A percentile compares a stretch with the other conserved stretches of the same genome.
phyloP scores from a whole-genome alignment of 805 yeast species.

The Sporopachydermia quercuum region DNA sequence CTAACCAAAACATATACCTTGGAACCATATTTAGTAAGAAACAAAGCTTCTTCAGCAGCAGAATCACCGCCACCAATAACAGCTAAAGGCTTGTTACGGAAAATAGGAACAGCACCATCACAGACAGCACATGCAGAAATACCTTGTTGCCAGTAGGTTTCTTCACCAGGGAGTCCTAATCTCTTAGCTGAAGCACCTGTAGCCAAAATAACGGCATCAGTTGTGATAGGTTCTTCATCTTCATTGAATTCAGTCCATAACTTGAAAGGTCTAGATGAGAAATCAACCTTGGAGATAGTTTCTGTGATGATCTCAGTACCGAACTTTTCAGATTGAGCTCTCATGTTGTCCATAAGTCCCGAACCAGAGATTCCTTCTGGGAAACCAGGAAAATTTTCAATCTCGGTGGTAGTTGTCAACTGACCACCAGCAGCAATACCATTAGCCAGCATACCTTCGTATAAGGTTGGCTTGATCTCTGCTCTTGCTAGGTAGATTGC shows the following conservation, averaged over 20 bases:
- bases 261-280: constrained; percentile 81
- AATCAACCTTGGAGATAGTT: constrained; percentile 85
- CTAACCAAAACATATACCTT: constrained; percentile 89
- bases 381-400: constrained; percentile 98
- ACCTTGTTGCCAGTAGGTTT: constrained; percentile 97
- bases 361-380: constrained; percentile 85
- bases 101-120: constrained; percentile 98
- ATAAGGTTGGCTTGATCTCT: constrained; percentile 82
- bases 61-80: constrained; percentile 99
- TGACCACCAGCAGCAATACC: constrained; percentile 99
- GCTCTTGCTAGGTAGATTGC: constrained; percentile 96
- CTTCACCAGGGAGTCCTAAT: constrained; percentile 90
- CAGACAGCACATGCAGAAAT: constrained; percentile 99
- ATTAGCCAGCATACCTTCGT: constrained; percentile 94
- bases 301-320: constrained; percentile 94
- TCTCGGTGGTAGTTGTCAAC: constrained; percentile 94
- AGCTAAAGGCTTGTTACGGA: constrained; percentile 94
- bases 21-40: constrained; percentile 93
- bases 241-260: constrained; percentile 94
- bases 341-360: constrained; percentile 87
- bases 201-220: constrained; percentile 86
- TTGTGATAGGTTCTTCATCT: constrained; percentile 78
- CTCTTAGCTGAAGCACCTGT: constrained; percentile 99
- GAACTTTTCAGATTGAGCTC: constrained; percentile 70
- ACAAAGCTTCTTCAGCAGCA: constrained; percentile 97